Conservation (phyloP, 2,329 filamentous ascomycete species). For the Aspergillus aculeatinus region DNA sequence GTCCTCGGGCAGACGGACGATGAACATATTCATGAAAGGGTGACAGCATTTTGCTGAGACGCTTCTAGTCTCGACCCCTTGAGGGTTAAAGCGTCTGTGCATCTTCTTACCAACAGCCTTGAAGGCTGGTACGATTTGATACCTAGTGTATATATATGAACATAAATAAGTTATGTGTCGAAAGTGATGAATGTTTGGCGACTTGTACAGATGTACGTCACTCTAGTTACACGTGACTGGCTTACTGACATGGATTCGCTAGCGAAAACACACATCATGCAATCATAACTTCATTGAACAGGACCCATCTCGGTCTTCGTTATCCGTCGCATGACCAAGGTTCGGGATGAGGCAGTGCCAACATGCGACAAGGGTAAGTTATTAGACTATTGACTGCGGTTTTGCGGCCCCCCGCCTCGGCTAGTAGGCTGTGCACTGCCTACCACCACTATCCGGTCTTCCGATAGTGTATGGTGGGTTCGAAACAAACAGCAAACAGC, state of each 20-base stretch:
- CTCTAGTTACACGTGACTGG: no score
- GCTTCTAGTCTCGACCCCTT: neutral
- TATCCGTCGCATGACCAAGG: no score
- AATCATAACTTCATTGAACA: no score
- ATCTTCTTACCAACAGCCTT: neutral
- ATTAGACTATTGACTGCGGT: neutral
- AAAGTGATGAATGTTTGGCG: neutral
- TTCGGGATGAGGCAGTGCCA: no score
- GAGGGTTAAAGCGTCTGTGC: neutral
- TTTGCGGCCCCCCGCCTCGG: neutral
- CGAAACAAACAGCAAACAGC: no score
- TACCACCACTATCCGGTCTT: neutral
- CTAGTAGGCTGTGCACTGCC: neutral
- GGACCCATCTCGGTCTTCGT: no score
- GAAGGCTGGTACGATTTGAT: neutral
- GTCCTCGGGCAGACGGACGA: conserved; percentile 20
- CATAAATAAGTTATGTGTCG: neutral
- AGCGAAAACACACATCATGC: no score
- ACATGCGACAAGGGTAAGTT: no score
- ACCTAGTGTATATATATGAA: neutral
- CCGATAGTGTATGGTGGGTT: no score
- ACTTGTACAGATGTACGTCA: no score
- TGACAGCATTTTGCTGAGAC: neutral
- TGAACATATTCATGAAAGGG: neutral
- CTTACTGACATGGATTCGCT: no score